Conservation (phyloP, 2,329 filamentous ascomycete species). For the Rhynchosporium graminicola region DNA sequence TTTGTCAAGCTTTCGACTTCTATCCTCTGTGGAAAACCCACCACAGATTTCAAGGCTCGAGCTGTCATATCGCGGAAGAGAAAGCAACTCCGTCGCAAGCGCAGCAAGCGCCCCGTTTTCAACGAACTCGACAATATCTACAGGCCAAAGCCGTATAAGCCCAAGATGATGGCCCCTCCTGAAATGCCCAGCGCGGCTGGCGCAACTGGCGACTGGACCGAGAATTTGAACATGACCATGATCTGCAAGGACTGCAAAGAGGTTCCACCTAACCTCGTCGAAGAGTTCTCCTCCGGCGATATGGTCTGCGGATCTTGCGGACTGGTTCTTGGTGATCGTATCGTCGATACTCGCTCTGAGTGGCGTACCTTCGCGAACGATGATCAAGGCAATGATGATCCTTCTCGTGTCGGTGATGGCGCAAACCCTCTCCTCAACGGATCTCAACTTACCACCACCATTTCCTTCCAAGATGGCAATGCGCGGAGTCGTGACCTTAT, state of each 20-base stretch:
- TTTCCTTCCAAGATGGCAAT: constrained; percentile 77
- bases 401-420: constrained; percentile 95
- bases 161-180: constrained; percentile 50
- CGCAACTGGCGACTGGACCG: constrained; percentile 40
- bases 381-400: constrained; percentile 93
- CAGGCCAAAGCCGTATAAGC: constrained; percentile 44
- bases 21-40: constrained; percentile 44
- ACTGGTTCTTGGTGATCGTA: constrained; percentile 83
- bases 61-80: constrained; percentile 39
- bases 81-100: constrained; percentile 42
- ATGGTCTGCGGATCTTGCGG: constrained; percentile 92
- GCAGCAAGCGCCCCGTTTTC: constrained; percentile 45
- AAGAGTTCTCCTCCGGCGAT: constrained; percentile 90
- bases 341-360: constrained; percentile 94
- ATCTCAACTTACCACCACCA: constrained; percentile 83
- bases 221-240: constrained; percentile 84
- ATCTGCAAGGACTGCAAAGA: constrained; percentile 92
- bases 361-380: constrained; percentile 99
- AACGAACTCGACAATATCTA: constrained; percentile 48
- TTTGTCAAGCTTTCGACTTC: constrained; percentile 59
- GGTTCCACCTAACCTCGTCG: constrained; percentile 85
- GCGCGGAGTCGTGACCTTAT: constrained; percentile 73
- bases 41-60: constrained; percentile 37
- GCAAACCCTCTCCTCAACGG: constrained; percentile 88
- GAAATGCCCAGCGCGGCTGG: constrained; percentile 26